Percentiles rank a stretch among this genome's conserved stretches.
These are phyloP conservation scores for Obelidium mucronatum DNA, from an alignment of 192 early-diverging fungal species.

Conservation along the genomic window DNA sequence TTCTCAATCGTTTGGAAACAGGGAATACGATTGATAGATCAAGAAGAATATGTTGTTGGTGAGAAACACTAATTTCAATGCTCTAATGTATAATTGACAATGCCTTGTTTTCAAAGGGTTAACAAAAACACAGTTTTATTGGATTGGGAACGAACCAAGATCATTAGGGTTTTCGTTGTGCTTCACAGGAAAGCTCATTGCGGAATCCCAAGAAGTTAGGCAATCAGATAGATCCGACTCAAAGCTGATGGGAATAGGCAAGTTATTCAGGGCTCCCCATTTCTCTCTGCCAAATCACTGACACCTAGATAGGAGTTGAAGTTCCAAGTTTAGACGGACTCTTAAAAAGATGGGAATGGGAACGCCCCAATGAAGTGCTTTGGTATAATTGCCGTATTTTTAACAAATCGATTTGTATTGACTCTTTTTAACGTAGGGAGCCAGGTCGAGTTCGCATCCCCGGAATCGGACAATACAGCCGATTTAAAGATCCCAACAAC, in stretches of 20 bases:
- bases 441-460: slow-evolving; percentile 15
- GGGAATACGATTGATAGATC: slow-evolving; percentile 60
- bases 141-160: slow-evolving; percentile 61
- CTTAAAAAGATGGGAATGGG: slow-evolving; percentile 50
- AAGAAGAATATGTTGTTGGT: slow-evolving; percentile 58
- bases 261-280: background rate
- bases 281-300: background rate
- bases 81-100: background rate
- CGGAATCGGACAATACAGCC: slow-evolving; percentile 44
- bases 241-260: slow-evolving; percentile 18
- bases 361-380: slow-evolving; percentile 33
- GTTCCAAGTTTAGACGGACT: slow-evolving; percentile 55
- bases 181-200: slow-evolving; percentile 51
- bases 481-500: slow-evolving; percentile 52
- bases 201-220: slow-evolving; percentile 35
- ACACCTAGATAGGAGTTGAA: slow-evolving; percentile 51
- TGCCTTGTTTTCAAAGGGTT: slow-evolving; percentile 34
- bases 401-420: background rate
- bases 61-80: slow-evolving; percentile 19
- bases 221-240: slow-evolving; percentile 23
- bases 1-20: slow-evolving; percentile 1
- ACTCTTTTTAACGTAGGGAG: background rate
- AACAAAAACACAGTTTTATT: slow-evolving; percentile 52
- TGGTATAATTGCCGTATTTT: background rate
- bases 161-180: slow-evolving; percentile 45